phyloP scores from a whole-genome alignment of 306 rosid genomes.

The Dalbergia cultrata region DNA sequence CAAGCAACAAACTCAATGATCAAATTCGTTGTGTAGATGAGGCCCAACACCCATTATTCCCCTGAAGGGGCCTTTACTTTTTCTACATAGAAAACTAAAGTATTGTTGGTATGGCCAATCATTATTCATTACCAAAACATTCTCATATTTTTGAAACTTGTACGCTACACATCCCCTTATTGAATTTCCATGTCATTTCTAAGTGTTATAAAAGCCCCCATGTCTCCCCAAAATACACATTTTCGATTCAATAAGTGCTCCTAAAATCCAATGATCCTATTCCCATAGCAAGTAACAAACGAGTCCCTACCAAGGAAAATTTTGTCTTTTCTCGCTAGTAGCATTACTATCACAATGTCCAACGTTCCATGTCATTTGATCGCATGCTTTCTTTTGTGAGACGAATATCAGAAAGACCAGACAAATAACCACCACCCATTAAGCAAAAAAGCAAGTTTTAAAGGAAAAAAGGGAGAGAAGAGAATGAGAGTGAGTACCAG shows the following conservation, averaged over 20 bases:
- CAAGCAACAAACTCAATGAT: constrained; percentile 41
- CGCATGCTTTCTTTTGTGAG: background rate
- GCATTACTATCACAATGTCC: constrained; percentile 6
- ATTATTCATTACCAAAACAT: background rate
- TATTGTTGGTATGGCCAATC: constrained; percentile 19
- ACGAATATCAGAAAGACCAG: background rate
- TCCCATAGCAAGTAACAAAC: background rate
- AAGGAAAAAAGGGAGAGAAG: background rate
- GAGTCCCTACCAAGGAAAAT: background rate
- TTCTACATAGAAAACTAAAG: constrained; percentile 10
- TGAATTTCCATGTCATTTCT: constrained; percentile 4
- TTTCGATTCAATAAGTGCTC: background rate
- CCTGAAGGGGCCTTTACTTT: constrained; percentile 17
- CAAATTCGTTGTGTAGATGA: background rate
- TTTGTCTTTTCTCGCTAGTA: background rate
- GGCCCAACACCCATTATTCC: constrained; percentile 32
- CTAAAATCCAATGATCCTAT: background rate
- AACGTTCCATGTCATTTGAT: background rate
- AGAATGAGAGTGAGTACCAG: constrained; percentile 44
- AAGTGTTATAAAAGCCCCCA: background rate
- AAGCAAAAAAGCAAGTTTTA: background rate
- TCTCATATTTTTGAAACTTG: background rate
- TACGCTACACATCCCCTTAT: background rate
- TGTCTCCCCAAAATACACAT: background rate
- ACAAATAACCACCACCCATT: constrained; percentile 7